Evolutionary conservation across 1,284 basidiomycete genomes (phyloP), one percentile per base, ranked within the genome.

Genomic region (Irpex rosettiformis): DNA sequence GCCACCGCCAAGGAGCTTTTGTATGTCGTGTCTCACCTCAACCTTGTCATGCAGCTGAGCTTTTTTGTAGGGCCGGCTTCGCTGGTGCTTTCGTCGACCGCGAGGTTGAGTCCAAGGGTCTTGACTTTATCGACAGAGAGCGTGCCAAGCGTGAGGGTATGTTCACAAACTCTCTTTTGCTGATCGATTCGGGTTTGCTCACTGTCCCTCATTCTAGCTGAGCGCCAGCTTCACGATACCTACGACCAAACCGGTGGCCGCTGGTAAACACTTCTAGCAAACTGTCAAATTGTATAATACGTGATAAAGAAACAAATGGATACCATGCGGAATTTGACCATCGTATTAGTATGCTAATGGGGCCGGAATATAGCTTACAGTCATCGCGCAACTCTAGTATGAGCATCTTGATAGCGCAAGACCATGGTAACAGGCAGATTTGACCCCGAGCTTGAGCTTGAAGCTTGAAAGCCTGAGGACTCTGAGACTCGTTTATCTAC

Each of bases 61-160:
- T n/a, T 4, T n/a, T 11, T 13, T 47, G 6, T 54, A 73, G 72
- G 28, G 75, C 79, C 61, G 78, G 72, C 49, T 69, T 79, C 58
- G 71, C 75, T 52, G 78, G 77, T 65, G 75, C 72, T 48, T 79
- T 79, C 69, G 66, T 80, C 60, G 78, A 79, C 67, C 70, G 73
- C 57, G 68, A 75, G 54, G 75, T 76, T 52, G 78, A 79, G 71
- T 76, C 73, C 64, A 77, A 75, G 65, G 78, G 78, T 30, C 71
- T 78, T 49, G 76, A 79, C 69, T 76, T 68, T 63, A 49, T 79
- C 58, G 77, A 78, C 69, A 67, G 61, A 57, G 74, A 78, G 69
- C 70, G 72, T 69, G 78, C 79, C 45, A 79, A 80, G 69, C 68
- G 67, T 58, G 67, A 78, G 8, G 77, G 70, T 73, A n/a, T 64